Evolutionary conservation across 2,329 filamentous ascomycete species (phyloP).

Genomic region (Karstenula rhodostoma): DNA sequence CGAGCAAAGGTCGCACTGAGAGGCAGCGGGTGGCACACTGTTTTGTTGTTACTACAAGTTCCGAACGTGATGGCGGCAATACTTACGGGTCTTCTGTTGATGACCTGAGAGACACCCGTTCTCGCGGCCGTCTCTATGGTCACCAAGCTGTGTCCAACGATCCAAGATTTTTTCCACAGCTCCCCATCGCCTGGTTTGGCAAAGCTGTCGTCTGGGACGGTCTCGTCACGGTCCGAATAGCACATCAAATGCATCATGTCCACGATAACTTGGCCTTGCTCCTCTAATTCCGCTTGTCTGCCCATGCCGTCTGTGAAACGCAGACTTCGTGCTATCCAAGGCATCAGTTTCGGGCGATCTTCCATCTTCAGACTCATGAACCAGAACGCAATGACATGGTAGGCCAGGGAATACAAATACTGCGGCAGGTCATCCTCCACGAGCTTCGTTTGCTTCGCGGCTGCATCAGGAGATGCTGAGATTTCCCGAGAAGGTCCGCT

Average conservation of each 20-base stretch:
- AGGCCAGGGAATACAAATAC: constrained; percentile 92
- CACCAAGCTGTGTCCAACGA: constrained; percentile 77
- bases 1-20: constrained; percentile 47
- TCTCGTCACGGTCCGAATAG: constrained; percentile 85
- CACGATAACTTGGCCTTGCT: constrained; percentile 91
- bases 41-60: constrained; percentile 20
- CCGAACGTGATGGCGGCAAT: constrained; percentile 59
- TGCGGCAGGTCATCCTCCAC: constrained; percentile 80
- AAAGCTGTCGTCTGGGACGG: constrained; percentile 71
- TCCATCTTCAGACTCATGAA: constrained; percentile 88
- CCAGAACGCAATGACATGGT: constrained; percentile 97
- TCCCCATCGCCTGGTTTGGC: constrained; percentile 70
- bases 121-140: constrained; percentile 75
- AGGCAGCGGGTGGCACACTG: constrained; percentile 54
- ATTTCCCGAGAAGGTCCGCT: constrained; percentile 56
- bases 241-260: constrained; percentile 93
- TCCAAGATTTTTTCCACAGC: constrained; percentile 72
- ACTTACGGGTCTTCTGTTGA: constrained; percentile 75
- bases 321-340: constrained; percentile 88
- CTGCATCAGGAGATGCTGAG: constrained; percentile 30
- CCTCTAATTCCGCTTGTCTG: constrained; percentile 76
- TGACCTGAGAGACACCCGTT: constrained; percentile 74
- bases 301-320: constrained; percentile 79
- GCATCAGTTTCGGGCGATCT: constrained; percentile 83
- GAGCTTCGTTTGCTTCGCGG: constrained; percentile 50